phyloP scores from a whole-genome alignment of 176 grass and related monocot genomes.

The Eleusine indica region DNA sequence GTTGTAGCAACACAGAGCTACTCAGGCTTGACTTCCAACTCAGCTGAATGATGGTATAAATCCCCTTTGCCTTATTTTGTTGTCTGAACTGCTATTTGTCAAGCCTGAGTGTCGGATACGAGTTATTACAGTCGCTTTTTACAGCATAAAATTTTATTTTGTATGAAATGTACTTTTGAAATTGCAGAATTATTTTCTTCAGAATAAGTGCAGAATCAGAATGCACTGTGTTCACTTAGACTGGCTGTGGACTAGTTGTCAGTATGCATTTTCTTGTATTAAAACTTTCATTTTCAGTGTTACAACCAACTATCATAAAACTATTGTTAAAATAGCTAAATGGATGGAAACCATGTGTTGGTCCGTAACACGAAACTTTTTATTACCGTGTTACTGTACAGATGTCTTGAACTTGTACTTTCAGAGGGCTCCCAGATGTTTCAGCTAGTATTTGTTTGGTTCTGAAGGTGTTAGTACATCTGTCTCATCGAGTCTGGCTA shows the following conservation, averaged over 20 bases:
- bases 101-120: neutral
- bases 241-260: neutral
- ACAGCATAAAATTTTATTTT: too few species aligned
- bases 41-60: neutral
- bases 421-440: conserved; percentile 10
- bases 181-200: neutral
- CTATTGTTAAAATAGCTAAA: neutral
- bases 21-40: too few species aligned
- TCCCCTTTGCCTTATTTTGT: conserved; percentile 22
- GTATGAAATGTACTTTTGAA: too few species aligned
- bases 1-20: too few species aligned
- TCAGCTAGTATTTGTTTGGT: neutral
- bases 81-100: neutral
- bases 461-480: neutral
- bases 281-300: neutral
- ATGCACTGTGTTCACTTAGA: neutral
- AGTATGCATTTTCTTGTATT: conserved; percentile 1
- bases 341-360: neutral
- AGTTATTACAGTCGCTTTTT: too few species aligned
- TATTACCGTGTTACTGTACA: neutral
- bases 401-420: conserved; percentile 17
- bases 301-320: neutral
- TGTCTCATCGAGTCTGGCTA: neutral
- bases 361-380: neutral
- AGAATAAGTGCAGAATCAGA: conserved; percentile 13